phyloP scores from a whole-genome alignment of 805 yeast species.

The Yarrowia sp. region DNA sequence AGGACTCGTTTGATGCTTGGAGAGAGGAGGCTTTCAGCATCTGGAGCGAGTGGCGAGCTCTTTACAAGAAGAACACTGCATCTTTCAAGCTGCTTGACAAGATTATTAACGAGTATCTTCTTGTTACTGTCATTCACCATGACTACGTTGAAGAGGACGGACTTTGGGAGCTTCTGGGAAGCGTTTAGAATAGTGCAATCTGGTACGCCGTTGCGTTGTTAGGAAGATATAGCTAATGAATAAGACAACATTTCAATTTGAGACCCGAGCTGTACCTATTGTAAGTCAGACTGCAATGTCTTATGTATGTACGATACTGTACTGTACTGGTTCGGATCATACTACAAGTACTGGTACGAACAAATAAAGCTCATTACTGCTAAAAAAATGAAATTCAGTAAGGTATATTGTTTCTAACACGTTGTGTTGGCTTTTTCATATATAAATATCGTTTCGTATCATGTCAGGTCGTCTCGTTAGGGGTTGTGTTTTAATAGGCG shows the following conservation, averaged over 20 bases:
- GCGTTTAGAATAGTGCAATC: neutral
- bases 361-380: too few relatives aligned
- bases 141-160: conserved; percentile 70
- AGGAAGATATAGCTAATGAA: neutral
- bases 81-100: conserved; percentile 60
- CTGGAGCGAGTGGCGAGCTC: conserved; percentile 87
- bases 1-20: conserved; percentile 94
- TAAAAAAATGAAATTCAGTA: neutral
- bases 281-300: too few relatives aligned
- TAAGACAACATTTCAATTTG: neutral
- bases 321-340: too few relatives aligned
- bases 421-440: neutral
- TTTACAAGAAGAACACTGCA: conserved; percentile 55
- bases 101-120: conserved; percentile 59
- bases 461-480: neutral
- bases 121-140: conserved; percentile 86
- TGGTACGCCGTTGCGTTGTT: neutral
- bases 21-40: conserved; percentile 89
- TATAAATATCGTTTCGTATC: conserved; percentile 5
- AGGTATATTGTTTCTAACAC: neutral
- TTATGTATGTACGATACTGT: neutral
- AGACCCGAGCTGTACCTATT: too few relatives aligned
- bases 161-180: conserved; percentile 51
- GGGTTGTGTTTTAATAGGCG: neutral
- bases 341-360: neutral